Conservation (phyloP, 2,329 filamentous ascomycete genomes). For the Fusarium solani-melongenae region DNA sequence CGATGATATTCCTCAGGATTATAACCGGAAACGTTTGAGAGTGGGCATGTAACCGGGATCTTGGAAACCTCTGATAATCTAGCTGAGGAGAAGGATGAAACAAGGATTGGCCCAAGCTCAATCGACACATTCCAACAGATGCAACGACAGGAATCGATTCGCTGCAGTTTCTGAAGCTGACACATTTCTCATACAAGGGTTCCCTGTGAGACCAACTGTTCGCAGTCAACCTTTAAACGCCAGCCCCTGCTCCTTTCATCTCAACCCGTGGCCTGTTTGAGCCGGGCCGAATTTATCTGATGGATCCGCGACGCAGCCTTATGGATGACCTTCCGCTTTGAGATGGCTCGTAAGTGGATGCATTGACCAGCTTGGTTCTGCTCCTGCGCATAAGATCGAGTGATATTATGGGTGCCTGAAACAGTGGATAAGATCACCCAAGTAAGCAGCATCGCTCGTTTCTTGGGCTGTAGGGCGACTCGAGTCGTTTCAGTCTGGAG, state of each 20-base stretch:
- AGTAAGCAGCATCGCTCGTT: not conserved
- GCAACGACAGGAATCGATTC: conserved; percentile 9
- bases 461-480: not conserved
- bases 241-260: conserved; percentile 35
- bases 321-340: not conserved
- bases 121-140: not conserved
- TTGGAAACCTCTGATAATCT: conserved; percentile 28
- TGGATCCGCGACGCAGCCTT: not conserved
- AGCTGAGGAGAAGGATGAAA: conserved; percentile 35
- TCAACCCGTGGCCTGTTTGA: conserved; percentile 13
- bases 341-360: not conserved
- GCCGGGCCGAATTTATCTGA: conserved; percentile 16
- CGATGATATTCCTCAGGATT: conserved; percentile 4
- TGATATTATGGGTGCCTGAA: not conserved
- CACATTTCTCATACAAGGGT: conserved; percentile 22
- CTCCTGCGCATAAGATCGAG: not conserved
- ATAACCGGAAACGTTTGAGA: conserved; percentile 10
- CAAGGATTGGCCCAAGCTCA: conserved; percentile 10
- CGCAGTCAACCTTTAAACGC: not conserved
- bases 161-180: conserved; percentile 5
- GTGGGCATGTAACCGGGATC: conserved; percentile 13
- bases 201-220: not conserved
- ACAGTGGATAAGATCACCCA: conserved; percentile 1
- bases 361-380: not conserved
- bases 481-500: not conserved